Percentiles rank a stretch among this genome's conserved stretches.
phyloP scores from a whole-genome alignment of 257 asterid genomes.

The Buddleja alternifolia region DNA sequence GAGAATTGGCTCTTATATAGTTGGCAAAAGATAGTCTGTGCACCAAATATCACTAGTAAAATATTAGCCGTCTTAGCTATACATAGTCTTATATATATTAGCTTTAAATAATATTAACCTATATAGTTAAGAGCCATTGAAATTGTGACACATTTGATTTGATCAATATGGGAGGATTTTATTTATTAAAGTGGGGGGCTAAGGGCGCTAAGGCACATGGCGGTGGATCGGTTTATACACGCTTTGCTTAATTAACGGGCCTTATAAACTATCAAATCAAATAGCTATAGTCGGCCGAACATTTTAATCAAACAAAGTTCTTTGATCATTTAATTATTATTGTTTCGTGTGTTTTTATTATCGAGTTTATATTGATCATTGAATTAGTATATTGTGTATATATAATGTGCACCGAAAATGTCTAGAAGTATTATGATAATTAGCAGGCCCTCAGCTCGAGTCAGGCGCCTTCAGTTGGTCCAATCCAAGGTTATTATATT shows the following conservation, averaged over 20 bases:
- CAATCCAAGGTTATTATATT: too few species aligned
- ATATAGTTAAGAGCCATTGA: constrained; percentile 16
- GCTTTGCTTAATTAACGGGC: constrained; percentile 40
- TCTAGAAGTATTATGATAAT: too few species aligned
- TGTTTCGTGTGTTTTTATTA: not conserved
- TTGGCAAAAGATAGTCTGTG: constrained; percentile 30
- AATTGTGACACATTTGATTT: constrained; percentile 36
- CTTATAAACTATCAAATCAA: constrained; percentile 12
- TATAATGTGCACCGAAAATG: too few species aligned
- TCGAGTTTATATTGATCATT: not conserved
- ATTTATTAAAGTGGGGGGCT: constrained; percentile 41
- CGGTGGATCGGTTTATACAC: constrained; percentile 10
- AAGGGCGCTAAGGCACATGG: constrained; percentile 55
- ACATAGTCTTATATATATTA: constrained; percentile 15
- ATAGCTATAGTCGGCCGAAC: constrained; percentile 19
- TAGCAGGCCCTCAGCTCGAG: too few species aligned
- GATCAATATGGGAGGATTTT: constrained; percentile 16
- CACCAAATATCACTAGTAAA: constrained; percentile 38
- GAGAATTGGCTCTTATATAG: constrained; percentile 35
- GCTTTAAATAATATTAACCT: not conserved
- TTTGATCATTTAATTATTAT: not conserved
- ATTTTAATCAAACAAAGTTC: not conserved
- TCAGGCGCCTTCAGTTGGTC: too few species aligned
- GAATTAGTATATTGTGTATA: too few species aligned
- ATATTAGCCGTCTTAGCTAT: constrained; percentile 22